Evolutionary conservation across 2,329 filamentous ascomycete species (phyloP).

Genomic region (Venturia nashicola): DNA sequence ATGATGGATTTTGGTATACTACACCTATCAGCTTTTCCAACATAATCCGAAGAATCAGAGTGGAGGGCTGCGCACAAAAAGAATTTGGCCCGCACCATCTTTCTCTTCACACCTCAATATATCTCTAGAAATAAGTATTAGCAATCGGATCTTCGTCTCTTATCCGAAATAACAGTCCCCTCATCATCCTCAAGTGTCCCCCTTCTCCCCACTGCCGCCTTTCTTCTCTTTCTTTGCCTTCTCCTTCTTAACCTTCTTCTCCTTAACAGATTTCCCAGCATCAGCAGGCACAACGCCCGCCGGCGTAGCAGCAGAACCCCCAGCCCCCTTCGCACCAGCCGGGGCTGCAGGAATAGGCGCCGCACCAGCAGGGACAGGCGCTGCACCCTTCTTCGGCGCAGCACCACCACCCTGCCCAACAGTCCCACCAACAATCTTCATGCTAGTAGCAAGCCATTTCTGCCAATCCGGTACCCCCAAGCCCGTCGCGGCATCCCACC

Average conservation of each 20-base stretch:
- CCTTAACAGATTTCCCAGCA: neutral
- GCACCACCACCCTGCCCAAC: neutral
- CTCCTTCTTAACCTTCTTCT: neutral
- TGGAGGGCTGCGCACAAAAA: no score
- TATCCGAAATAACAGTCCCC: no score
- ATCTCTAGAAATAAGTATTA: no score
- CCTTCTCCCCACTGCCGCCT: no score
- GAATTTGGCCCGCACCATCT: no score
- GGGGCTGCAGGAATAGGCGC: neutral
- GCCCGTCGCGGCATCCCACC: conserved; percentile 12
- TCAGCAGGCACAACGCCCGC: neutral
- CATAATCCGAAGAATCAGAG: no score
- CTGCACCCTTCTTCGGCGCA: neutral
- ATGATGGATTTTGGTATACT: no score
- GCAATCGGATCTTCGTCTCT: no score
- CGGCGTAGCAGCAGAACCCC: neutral
- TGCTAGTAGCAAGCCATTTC: conserved; percentile 1
- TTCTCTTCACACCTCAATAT: no score
- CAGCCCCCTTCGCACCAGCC: neutral
- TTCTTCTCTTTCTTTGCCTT: neutral
- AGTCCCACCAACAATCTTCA: neutral
- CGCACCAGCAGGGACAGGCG: neutral
- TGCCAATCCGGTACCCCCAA: conserved; percentile 10
- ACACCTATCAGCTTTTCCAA: no score
- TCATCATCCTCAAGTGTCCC: no score